Base-by-base conservation (phyloP, 495 filamentous ascomycete species). In the Clohesyomyces aquaticus region DNA sequence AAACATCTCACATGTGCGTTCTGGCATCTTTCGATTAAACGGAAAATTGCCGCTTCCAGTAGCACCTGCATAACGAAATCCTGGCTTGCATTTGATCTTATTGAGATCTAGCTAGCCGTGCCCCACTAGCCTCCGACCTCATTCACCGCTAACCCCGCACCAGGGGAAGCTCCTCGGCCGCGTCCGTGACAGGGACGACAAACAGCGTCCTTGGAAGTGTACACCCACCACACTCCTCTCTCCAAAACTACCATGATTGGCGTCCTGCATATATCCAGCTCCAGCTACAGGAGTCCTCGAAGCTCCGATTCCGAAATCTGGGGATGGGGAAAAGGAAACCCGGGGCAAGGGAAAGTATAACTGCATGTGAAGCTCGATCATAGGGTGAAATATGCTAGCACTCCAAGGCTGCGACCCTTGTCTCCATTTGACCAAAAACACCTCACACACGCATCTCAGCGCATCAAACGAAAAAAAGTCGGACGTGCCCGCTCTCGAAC, bases 301-400 rank as follows among this genome's bases (percentile, higher is more conserved):
- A 49, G 22, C 18, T 22, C 8, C 16, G 14, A 4, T 49, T 3
- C 14, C 12, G 10, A 22, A 4, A 23, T 22, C 9, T 49, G 46
- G 49, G 18, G 49, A 28, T 18, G 10, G 27, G 60, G 60, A 63
- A 63, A 63, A 55, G 16, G 38, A 56, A 55, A 42, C 51, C 60
- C 51, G 60, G 60, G 21, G 43, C 51, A 63, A 63, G 21, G 60
- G 60, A 48, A 63, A 19, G 50, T 60, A 60, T 60, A 51, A 25
- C 16, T 22, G 22, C 29, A 38, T 52, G 6, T 3, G n/a, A 48
- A 2, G 9, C 21, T 9, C 8, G 18, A 26, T 12, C 21, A 16
- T 1, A 59, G 21, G 43, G 21, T 12, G 38, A 59, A 45, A 1
- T 11, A n/a, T 29, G 22, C 9, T 4, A 49, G 23, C 26, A 29